Base-by-base conservation (phyloP, 257 asterid genomes). In the Lycium ferocissimum region DNA sequence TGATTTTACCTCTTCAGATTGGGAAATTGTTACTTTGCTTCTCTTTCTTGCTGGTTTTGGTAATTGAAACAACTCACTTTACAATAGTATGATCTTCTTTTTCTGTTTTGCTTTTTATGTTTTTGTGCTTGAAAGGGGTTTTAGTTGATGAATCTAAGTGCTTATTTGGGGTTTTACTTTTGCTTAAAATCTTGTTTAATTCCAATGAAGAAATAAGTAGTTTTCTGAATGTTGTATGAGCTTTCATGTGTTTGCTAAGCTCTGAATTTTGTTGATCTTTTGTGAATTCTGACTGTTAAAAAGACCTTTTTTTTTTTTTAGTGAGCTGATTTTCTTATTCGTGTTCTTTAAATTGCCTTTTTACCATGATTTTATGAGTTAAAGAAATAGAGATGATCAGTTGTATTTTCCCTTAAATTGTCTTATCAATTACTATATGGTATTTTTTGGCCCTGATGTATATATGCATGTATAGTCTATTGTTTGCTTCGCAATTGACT, bases 81-180 rank as follows among this genome's bases (percentile, higher is more conserved):
- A 40, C 47, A 76, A 76, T 33, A 26, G 65, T 78, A 78, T 53
- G 82, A 53, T 78, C 47, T 78, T 78, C 65, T 53, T 78, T 53
- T 49, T 49, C 6, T 15, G n/a, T 18, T 71, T 40, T 72, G 9
- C 13, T 72, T n/a, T 45, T 70, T 66, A 6, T 7, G 8, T 26
- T 10, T 33, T 11, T 71, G 37, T 20, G 59, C 56, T 10, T 73
- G 80, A 2, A 45, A 73, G 0, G 8, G 17, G 56, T 18, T 69
- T 69, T 37, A 18, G 35, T 18, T 40, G 79, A 73, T 45, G 80
- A 73, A 45, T 26, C 3, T 65, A 26, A 65, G 22, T 67, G 49
- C 45, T 33, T 20, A n/a, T 8, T 43, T 49, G 43, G 14, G 20
- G 62, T 75, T 75, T 49, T 49, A 49, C 20, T 49, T 73, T 75